A percentile compares a stretch with the other conserved stretches of the same genome.
phyloP scores from a whole-genome alignment of 1,284 basidiomycete genomes.

The Somion occarium region DNA sequence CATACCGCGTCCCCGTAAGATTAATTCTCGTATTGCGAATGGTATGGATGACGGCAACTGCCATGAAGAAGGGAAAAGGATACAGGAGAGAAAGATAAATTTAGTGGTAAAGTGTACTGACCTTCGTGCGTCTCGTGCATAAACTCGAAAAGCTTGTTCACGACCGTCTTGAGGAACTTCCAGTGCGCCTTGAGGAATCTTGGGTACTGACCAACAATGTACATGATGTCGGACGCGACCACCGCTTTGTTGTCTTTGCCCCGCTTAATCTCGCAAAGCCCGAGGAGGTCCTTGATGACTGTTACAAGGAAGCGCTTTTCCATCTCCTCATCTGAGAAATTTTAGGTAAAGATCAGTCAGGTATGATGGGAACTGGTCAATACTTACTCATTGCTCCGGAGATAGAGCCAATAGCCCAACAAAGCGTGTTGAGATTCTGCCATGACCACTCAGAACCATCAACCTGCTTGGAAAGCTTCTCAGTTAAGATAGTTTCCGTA shows the following conservation, averaged over 20 bases:
- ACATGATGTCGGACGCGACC: slow-evolving; percentile 99
- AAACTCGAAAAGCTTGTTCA: slow-evolving; percentile 99
- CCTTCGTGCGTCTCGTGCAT: slow-evolving; percentile 99
- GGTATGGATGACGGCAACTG: background rate
- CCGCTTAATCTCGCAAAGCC: slow-evolving; percentile 96
- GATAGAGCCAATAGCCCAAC: slow-evolving; percentile 99
- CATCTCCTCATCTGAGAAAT: slow-evolving; percentile 86
- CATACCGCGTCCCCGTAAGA: slow-evolving; percentile 9
- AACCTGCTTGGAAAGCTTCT: slow-evolving; percentile 96
- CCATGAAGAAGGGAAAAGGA: slow-evolving; percentile 10
- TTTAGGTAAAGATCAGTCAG: slow-evolving; percentile 15
- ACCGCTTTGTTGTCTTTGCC: slow-evolving; percentile 99
- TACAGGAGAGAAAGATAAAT: slow-evolving; percentile 9
- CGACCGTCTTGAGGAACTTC: slow-evolving; percentile 99
- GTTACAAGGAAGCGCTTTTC: slow-evolving; percentile 99
- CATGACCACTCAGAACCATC: slow-evolving; percentile 99
- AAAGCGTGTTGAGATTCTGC: slow-evolving; percentile 98
- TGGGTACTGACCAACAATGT: slow-evolving; percentile 99
- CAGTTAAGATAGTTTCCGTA: slow-evolving; percentile 95
- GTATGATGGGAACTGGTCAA: too few species aligned
- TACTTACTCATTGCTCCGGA: slow-evolving; percentile 97
- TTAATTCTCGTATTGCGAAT: slow-evolving; percentile 6
- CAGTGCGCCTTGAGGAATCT: slow-evolving; percentile 99
- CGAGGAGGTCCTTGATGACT: slow-evolving; percentile 97
- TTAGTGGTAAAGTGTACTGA: slow-evolving; percentile 22